These are phyloP conservation scores for Lentithecium fluviatile DNA, from an alignment of 495 filamentous ascomycete species.

Conservation along the genomic window DNA sequence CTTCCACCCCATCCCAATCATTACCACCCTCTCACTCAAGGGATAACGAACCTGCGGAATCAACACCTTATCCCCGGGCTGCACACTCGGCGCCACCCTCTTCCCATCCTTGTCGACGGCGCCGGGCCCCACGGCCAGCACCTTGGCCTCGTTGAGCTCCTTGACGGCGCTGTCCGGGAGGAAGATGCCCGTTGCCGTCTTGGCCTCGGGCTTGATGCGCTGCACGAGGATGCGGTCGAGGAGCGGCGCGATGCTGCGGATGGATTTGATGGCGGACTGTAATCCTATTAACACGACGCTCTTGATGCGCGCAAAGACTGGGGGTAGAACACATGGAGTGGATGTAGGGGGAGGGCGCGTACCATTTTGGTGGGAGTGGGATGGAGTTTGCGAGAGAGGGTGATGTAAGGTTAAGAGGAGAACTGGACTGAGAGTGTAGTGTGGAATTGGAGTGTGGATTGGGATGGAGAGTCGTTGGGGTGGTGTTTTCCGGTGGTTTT, in stretches of 20 bases:
- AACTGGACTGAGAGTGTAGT: background rate
- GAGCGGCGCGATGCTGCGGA: slow-evolving; percentile 93
- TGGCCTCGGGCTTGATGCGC: slow-evolving; percentile 93
- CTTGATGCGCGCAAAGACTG: too few species aligned
- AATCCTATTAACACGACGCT: background rate
- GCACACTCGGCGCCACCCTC: slow-evolving; percentile 76
- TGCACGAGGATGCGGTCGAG: slow-evolving; percentile 98
- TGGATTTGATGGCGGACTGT: slow-evolving; percentile 72
- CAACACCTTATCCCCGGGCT: slow-evolving; percentile 85
- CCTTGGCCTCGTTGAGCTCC: slow-evolving; percentile 95
- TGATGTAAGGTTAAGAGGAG: background rate
- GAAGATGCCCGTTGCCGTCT: slow-evolving; percentile 95
- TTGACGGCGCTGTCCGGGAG: slow-evolving; percentile 96
- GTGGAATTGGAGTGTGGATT: background rate
- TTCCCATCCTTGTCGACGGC: slow-evolving; percentile 81
- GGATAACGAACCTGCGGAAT: slow-evolving; percentile 88
- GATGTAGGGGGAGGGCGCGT: too few species aligned
- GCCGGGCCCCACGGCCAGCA: slow-evolving; percentile 92
- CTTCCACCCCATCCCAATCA: background rate
- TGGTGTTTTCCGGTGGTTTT: background rate
- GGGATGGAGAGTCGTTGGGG: background rate
- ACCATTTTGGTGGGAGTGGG: slow-evolving; percentile 31
- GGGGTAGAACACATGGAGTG: too few species aligned
- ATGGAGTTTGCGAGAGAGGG: background rate
- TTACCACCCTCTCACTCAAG: too few species aligned